phyloP scores from a whole-genome alignment of 352 stramenopile genomes.

The Phytopythium sindhum region DNA sequence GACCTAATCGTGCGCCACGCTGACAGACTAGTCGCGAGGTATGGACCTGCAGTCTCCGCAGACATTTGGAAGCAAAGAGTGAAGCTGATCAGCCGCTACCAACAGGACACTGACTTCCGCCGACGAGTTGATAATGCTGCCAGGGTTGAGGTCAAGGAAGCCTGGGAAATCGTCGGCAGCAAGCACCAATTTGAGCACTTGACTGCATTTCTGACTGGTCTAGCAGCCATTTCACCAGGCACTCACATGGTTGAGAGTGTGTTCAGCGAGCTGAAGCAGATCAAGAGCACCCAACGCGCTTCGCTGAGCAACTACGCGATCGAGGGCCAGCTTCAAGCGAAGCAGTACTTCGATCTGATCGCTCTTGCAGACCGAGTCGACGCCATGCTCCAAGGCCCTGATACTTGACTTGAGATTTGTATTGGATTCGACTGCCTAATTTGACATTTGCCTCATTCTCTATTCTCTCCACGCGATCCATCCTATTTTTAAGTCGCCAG shows the following conservation, averaged over 20 bases:
- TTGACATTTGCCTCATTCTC: neutral
- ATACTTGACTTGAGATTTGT: neutral
- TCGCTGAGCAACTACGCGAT: constrained; percentile 4
- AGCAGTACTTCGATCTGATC: constrained; percentile 7
- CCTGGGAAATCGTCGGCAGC: neutral
- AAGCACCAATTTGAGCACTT: neutral
- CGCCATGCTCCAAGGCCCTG: neutral
- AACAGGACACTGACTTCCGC: neutral
- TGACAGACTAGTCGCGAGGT: neutral
- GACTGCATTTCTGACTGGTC: neutral
- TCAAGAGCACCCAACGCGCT: neutral
- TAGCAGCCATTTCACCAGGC: constrained; percentile 1
- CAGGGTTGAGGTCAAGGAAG: neutral
- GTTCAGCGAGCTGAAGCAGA: constrained; percentile 1
- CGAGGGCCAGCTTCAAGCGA: constrained; percentile 11
- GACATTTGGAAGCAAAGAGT: neutral
- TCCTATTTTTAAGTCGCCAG: neutral
- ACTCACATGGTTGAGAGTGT: constrained; percentile 7
- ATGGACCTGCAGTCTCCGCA: neutral
- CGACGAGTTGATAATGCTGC: neutral
- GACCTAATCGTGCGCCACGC: neutral
- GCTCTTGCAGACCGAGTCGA: neutral
- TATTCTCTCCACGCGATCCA: neutral
- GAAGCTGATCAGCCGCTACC: neutral
- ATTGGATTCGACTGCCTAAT: neutral